These are phyloP conservation scores for Plasmodium cynomolgi DNA, from an alignment of 169 alveolate genomes.

Conservation along the genomic window DNA sequence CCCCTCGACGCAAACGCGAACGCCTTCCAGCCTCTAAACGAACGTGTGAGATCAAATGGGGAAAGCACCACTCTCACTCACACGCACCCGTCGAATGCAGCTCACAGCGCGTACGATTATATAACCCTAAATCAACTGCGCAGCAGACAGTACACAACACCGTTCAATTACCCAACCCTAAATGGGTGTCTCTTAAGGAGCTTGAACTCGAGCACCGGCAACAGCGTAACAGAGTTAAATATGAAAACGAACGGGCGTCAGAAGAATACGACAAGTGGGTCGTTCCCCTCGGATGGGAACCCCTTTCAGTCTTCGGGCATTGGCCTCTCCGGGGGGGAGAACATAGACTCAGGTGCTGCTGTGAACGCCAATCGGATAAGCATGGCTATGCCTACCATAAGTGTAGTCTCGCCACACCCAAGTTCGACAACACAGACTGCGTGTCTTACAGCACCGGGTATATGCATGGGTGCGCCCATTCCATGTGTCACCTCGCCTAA, in stretches of 20 bases:
- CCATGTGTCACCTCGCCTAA: background rate
- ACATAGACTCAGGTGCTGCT: background rate
- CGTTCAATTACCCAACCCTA: background rate
- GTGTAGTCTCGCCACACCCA: background rate
- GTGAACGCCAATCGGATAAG: background rate
- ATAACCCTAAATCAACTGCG: background rate
- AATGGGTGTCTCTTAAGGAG: background rate
- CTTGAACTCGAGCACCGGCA: background rate
- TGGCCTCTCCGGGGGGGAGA: background rate
- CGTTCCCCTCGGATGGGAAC: background rate
- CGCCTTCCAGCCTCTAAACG: background rate
- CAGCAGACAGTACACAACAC: background rate
- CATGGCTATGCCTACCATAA: background rate
- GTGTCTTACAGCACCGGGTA: background rate
- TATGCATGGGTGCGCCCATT: background rate
- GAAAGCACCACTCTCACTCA: background rate
- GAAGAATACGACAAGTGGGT: background rate
- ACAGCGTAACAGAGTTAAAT: background rate
- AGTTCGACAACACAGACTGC: background rate
- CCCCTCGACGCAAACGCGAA: background rate
- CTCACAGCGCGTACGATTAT: background rate
- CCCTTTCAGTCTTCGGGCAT: background rate
- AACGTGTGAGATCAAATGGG: background rate
- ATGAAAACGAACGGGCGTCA: background rate
- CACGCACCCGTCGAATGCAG: background rate